Evolutionary conservation across 805 yeast species (phyloP).

Genomic region (Teunomyces pallodes): DNA sequence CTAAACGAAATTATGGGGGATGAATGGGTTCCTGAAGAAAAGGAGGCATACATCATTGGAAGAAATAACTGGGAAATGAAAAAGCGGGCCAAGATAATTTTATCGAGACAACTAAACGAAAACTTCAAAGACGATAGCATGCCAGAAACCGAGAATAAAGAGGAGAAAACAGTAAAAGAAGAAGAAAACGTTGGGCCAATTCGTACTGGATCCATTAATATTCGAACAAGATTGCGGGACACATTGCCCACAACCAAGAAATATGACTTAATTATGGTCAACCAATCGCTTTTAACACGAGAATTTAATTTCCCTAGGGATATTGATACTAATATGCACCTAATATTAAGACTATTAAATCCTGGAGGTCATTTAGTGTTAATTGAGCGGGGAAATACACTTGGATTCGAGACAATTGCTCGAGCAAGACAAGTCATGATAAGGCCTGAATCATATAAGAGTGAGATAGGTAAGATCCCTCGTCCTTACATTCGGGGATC

Average conservation of each 20-base stretch:
- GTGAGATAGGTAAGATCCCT: slow-evolving; percentile 62
- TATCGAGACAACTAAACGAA: slow-evolving; percentile 65
- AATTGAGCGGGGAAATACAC: slow-evolving; percentile 84
- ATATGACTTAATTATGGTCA: slow-evolving; percentile 81
- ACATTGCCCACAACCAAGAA: slow-evolving; percentile 49
- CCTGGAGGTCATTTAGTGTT: slow-evolving; percentile 81
- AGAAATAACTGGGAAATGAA: slow-evolving; percentile 60
- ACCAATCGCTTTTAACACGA: slow-evolving; percentile 69
- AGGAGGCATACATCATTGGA: slow-evolving; percentile 74
- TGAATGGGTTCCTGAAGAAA: slow-evolving; percentile 55
- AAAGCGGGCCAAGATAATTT: slow-evolving; percentile 70
- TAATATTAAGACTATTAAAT: slow-evolving; percentile 55
- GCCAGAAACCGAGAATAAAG: slow-evolving; percentile 13
- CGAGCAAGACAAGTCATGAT: slow-evolving; percentile 86
- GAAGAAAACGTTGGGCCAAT: slow-evolving; percentile 40
- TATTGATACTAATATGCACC: slow-evolving; percentile 65
- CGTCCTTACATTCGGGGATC: slow-evolving; percentile 63
- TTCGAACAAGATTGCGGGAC: slow-evolving; percentile 55
- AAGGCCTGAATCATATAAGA: slow-evolving; percentile 70
- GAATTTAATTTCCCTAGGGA: slow-evolving; percentile 64
- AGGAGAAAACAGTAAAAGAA: slow-evolving; percentile 16
- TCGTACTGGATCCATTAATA: slow-evolving; percentile 52
- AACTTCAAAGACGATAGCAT: slow-evolving; percentile 16
- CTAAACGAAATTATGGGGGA: slow-evolving; percentile 78
- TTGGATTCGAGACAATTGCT: slow-evolving; percentile 85